Evolutionary conservation across 2,329 filamentous ascomycete genomes (phyloP), one percentile per base, ranked within the genome.

Genomic region (Daldinia eschscholtzii): DNA sequence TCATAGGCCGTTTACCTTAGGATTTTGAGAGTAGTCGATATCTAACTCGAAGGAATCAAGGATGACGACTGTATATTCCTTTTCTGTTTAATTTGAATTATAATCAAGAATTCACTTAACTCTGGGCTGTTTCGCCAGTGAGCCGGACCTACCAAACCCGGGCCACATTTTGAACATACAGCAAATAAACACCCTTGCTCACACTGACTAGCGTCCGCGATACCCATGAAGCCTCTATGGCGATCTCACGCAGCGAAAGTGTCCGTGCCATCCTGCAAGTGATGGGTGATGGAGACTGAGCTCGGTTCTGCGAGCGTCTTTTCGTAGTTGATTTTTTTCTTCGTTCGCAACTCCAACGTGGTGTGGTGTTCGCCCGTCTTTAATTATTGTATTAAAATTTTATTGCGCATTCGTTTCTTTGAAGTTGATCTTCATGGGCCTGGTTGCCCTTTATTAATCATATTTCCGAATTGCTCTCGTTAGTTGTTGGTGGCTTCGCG

Each of bases 361-460:
- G 46, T 48, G 46, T 33, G 46, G 46, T 48, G 46, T 52, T 48
- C 33, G 53, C 55, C 15, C 18, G 52, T 62, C 41, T 42, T 55
- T 10, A 52, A n/a, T n/a, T n/a, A 20, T 55, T 13, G 44, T 59
- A 63, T 20, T 37, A 26, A 50, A 13, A 30, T 64, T 59, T 39
- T 46, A 39, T 57, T 57, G 46, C 44, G 48, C 56, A 70, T 75
- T 72, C 65, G 39, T 46, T 76, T 76, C 73, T 71, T 73, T 63
- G 73, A 73, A 76, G 75, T 77, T 76, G 76, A 77, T 64, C 76
- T 77, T 76, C 75, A 69, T 57, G 65, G 69, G 74, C 74, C 73
- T 73, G 72, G 74, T 59, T 65, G 74, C 74, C 72, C 61, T 72
- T 74, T 26, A 65, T 70, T 57, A 39, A 56, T 67, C 53, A 44